Evolutionary conservation across 805 yeast genomes (phyloP).

Genomic region (Teunomyces kruisii): DNA sequence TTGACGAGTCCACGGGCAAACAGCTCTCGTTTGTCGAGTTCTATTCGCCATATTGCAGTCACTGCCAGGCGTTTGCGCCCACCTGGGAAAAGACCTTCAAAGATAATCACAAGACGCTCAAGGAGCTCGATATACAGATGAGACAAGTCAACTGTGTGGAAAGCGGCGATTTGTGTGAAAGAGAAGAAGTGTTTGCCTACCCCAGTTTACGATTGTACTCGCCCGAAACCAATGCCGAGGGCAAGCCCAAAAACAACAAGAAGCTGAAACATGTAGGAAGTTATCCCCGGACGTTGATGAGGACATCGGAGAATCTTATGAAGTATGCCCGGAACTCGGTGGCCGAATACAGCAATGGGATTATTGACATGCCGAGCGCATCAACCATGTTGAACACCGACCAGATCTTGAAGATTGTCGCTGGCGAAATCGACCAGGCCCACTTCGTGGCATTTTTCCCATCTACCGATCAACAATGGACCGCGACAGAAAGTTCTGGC

Average conservation of each 20-base stretch:
- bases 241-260: constrained; percentile 24
- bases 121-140: constrained; percentile 49
- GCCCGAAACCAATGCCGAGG: constrained; percentile 42
- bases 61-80: constrained; percentile 80
- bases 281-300: constrained; percentile 47
- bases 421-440: constrained; percentile 52
- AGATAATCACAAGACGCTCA: constrained; percentile 45
- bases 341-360: constrained; percentile 42
- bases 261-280: constrained; percentile 34
- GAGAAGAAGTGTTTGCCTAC: constrained; percentile 61
- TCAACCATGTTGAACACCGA: constrained; percentile 41
- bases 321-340: constrained; percentile 57
- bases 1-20: constrained; percentile 47
- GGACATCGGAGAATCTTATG: constrained; percentile 50
- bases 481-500: constrained; percentile 26
- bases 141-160: constrained; percentile 84
- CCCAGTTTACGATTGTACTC: constrained; percentile 75
- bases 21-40: constrained; percentile 81
- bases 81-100: constrained; percentile 71
- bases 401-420: constrained; percentile 47
- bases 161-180: constrained; percentile 79
- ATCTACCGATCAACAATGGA: constrained; percentile 42
- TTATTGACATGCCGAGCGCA: constrained; percentile 38
- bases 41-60: constrained; percentile 85
- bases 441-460: constrained; percentile 69